Evolutionary conservation across 1,139 yeast species (phyloP).

Genomic region (Blastobotrys serpentis): DNA sequence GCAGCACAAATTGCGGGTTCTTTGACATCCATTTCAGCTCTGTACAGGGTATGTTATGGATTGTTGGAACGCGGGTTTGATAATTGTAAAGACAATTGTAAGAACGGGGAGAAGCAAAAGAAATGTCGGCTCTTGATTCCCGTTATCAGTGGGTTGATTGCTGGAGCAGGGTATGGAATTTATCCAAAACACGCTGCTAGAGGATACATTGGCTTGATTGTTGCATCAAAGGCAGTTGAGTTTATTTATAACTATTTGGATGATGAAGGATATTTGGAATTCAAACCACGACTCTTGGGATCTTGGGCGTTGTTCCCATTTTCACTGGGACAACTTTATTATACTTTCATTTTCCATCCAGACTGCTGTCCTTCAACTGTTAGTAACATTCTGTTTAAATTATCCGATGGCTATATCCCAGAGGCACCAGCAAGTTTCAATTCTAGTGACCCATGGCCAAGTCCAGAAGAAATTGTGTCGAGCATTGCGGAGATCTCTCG

Average conservation of each 20-base stretch:
- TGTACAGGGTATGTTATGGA: slow-evolving; percentile 28
- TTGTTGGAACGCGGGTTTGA: slow-evolving; percentile 14
- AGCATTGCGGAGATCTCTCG: slow-evolving; percentile 37
- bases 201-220: slow-evolving; percentile 37
- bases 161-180: slow-evolving; percentile 34
- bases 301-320: slow-evolving; percentile 45
- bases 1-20: slow-evolving; percentile 31
- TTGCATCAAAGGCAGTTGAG: slow-evolving; percentile 39
- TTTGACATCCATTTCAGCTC: slow-evolving; percentile 31
- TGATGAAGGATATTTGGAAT: slow-evolving; percentile 36
- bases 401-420: slow-evolving; percentile 38
- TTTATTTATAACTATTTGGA: slow-evolving; percentile 39
- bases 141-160: slow-evolving; percentile 32
- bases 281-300: slow-evolving; percentile 40
- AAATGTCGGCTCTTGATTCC: slow-evolving; percentile 27
- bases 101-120: slow-evolving; percentile 9
- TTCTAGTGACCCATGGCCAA: slow-evolving; percentile 37
- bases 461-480: slow-evolving; percentile 33
- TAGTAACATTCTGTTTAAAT: slow-evolving; percentile 31
- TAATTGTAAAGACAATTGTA: too few species aligned
- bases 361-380: slow-evolving; percentile 39
- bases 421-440: slow-evolving; percentile 35
- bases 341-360: slow-evolving; percentile 39
- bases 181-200: slow-evolving; percentile 32
- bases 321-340: slow-evolving; percentile 43